phyloP scores from a whole-genome alignment of 495 filamentous ascomycete genomes.

The Podospora sp. region DNA sequence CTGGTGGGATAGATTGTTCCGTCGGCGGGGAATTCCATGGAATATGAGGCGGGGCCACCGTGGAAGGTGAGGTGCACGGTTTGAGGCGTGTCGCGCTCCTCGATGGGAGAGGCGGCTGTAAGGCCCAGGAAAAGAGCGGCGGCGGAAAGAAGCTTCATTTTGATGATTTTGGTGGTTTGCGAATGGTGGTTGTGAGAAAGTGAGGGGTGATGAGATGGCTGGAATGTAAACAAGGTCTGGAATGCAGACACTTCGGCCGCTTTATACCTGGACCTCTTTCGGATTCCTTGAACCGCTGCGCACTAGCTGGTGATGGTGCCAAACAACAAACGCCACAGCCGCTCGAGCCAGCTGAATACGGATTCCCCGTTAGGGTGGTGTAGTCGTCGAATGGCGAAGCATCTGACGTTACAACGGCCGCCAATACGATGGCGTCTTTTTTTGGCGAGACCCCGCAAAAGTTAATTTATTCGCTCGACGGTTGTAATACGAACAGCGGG shows the following conservation, averaged over 20 bases:
- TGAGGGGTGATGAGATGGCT: background rate
- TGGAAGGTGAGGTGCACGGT: slow-evolving; percentile 36
- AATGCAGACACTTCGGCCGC: background rate
- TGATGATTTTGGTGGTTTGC: background rate
- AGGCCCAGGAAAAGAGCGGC: slow-evolving; percentile 9
- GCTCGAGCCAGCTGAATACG: background rate
- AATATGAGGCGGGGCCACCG: slow-evolving; percentile 33
- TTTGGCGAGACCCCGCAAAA: background rate
- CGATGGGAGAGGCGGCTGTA: slow-evolving; percentile 24
- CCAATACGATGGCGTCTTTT: slow-evolving; percentile 12
- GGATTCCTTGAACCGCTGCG: too few species aligned
- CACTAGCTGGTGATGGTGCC: background rate
- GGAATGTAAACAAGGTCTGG: background rate
- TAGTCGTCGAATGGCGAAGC: slow-evolving; percentile 3
- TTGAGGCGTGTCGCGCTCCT: slow-evolving; percentile 27
- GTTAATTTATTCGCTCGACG: background rate
- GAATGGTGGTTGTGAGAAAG: background rate
- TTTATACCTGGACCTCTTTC: background rate
- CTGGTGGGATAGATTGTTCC: slow-evolving; percentile 31
- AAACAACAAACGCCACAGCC: background rate
- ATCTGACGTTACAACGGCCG: background rate
- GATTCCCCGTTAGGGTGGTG: background rate
- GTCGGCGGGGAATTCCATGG: slow-evolving; percentile 34
- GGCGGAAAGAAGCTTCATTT: slow-evolving; percentile 3
- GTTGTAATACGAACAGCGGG: background rate